A percentile compares a stretch with the other conserved stretches of the same genome.
These are phyloP conservation scores for Emydomyces testavorans DNA, from an alignment of 2,329 filamentous ascomycete species.

Conservation along the genomic window DNA sequence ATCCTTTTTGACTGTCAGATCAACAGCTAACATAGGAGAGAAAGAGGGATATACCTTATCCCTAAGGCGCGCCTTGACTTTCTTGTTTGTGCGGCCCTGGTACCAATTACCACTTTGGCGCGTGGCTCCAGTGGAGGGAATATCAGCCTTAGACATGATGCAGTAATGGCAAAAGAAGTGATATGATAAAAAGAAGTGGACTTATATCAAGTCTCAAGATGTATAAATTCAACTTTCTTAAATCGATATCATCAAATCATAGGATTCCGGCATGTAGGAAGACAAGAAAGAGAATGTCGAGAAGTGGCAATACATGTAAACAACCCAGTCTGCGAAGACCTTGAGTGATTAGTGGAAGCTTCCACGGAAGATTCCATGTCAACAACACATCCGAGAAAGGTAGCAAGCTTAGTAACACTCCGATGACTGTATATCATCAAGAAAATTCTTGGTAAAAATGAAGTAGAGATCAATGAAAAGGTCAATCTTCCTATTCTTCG, in stretches of 20 bases:
- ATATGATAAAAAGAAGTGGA: not conserved
- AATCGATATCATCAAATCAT: too few species aligned
- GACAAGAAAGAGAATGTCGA: not conserved
- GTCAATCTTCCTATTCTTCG: too few species aligned
- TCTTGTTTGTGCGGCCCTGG: not conserved
- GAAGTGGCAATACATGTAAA: not conserved
- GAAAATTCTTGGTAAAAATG: too few species aligned
- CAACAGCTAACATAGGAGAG: not conserved
- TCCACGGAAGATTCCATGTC: not conserved
- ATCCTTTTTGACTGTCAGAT: not conserved
- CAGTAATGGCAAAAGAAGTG: not conserved
- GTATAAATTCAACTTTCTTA: too few species aligned
- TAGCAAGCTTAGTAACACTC: too few species aligned
- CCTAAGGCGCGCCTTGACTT: not conserved
- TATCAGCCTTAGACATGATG: not conserved
- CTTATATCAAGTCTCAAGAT: not conserved
- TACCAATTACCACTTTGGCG: not conserved
- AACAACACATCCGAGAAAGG: too few species aligned
- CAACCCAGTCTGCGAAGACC: not conserved
- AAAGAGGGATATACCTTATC: not conserved
- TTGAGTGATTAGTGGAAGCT: not conserved
- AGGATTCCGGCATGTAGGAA: too few species aligned
- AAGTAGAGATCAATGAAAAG: too few species aligned
- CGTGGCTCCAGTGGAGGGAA: too few species aligned
- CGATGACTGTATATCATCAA: too few species aligned